These are phyloP conservation scores for Pythium monospermum DNA, from an alignment of 352 stramenopile species.

Conservation along the genomic window DNA sequence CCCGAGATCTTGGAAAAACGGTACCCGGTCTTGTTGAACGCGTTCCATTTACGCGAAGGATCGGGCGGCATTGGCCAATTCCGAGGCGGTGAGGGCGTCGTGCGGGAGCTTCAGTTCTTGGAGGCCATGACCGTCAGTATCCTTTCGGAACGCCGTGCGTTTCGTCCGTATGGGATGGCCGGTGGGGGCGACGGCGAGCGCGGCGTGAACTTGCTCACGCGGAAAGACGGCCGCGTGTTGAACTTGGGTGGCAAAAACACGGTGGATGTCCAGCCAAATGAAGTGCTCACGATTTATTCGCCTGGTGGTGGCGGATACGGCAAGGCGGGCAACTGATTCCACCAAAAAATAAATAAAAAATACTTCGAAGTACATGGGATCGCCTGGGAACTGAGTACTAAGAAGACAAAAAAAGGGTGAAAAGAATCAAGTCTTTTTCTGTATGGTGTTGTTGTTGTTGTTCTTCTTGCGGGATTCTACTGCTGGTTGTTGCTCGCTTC, in stretches of 20 bases:
- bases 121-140: slow-evolving; percentile 95
- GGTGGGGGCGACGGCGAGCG: slow-evolving; percentile 87
- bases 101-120: slow-evolving; percentile 95
- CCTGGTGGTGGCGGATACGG: slow-evolving; percentile 96
- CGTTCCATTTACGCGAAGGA: slow-evolving; percentile 77
- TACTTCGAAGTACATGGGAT: too few relatives aligned
- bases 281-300: slow-evolving; percentile 94
- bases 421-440: too few relatives aligned
- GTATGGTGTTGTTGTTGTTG: background rate
- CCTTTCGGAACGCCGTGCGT: slow-evolving; percentile 93
- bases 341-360: background rate
- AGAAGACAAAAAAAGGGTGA: too few relatives aligned
- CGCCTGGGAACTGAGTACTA: too few relatives aligned
- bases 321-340: slow-evolving; percentile 11
- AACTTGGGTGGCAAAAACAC: slow-evolving; percentile 94
- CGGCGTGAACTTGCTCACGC: slow-evolving; percentile 92
- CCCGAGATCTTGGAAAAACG: slow-evolving; percentile 98
- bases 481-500: too few relatives aligned
- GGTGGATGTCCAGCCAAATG: slow-evolving; percentile 87
- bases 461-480: background rate
- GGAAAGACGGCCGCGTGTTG: slow-evolving; percentile 54
- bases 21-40: slow-evolving; percentile 88
- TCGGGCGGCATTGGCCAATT: slow-evolving; percentile 91
- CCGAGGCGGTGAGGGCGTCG: slow-evolving; percentile 93
- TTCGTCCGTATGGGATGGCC: slow-evolving; percentile 93